Evolutionary conservation across 257 asterid species (phyloP).

Genomic region (Solanum dulcamara): DNA sequence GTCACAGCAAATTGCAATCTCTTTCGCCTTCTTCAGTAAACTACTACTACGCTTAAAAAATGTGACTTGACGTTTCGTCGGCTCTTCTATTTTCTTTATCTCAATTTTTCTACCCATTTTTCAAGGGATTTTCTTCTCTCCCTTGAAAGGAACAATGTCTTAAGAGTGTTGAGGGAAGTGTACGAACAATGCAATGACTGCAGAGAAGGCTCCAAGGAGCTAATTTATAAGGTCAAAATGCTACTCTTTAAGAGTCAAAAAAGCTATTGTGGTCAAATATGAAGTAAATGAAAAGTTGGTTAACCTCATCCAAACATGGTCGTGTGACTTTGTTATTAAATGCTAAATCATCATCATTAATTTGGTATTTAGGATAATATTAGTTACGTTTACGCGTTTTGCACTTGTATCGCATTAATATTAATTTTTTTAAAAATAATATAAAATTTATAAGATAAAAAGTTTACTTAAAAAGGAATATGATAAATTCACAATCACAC

Average conservation of each 20-base stretch:
- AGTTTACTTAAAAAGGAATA: too few relatives aligned
- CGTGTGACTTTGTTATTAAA: neutral
- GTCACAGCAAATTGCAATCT: conserved; percentile 30
- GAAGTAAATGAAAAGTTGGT: neutral
- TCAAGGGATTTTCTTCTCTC: neutral
- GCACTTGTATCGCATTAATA: neutral
- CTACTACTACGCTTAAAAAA: conserved; percentile 52
- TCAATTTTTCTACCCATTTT: conserved; percentile 50
- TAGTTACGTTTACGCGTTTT: neutral
- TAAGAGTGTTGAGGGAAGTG: neutral
- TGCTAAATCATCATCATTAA: neutral
- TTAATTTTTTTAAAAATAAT: too few relatives aligned
- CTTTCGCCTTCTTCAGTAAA: conserved; percentile 38
- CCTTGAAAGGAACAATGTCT: neutral
- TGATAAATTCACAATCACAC: neutral
- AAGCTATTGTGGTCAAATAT: neutral
- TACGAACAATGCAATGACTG: neutral
- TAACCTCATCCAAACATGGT: neutral
- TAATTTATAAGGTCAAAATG: neutral
- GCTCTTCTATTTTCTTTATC: conserved; percentile 40
- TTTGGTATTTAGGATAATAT: neutral
- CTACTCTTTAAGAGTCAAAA: too few relatives aligned
- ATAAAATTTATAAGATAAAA: too few relatives aligned
- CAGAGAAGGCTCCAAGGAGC: neutral
- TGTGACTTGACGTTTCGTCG: conserved; percentile 48